These are phyloP conservation scores for Puccinellia tenuiflora DNA, from an alignment of 176 grass and related monocot genomes.

Conservation along the genomic window DNA sequence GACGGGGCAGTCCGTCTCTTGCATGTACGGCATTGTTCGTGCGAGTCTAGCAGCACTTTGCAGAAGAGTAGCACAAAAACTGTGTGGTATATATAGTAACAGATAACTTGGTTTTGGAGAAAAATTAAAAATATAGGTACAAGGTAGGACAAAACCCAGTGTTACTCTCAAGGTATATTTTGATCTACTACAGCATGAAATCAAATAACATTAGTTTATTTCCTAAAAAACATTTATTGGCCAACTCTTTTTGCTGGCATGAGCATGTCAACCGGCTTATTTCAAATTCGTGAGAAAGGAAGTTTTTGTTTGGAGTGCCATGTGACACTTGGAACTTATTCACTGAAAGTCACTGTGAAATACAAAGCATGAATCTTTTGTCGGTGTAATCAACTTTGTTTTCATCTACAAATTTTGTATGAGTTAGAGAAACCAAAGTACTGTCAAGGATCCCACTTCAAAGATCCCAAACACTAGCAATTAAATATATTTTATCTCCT, in stretches of 20 bases:
- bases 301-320: neutral
- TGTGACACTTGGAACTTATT: neutral
- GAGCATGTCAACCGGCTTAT: neutral
- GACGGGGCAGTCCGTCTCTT: neutral
- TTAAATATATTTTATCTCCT: neutral
- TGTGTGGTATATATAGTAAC: neutral
- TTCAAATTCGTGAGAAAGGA: neutral
- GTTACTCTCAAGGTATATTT: constrained; percentile 30
- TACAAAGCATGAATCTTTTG: constrained; percentile 16
- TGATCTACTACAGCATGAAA: neutral
- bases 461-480: constrained; percentile 7
- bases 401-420: constrained; percentile 8
- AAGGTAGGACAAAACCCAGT: neutral
- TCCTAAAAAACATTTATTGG: neutral
- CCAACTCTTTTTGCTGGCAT: neutral
- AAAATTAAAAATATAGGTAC: neutral
- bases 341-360: constrained; percentile 15
- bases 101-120: neutral
- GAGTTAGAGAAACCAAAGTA: neutral
- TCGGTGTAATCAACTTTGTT: constrained; percentile 9
- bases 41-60: neutral
- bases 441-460: constrained; percentile 35
- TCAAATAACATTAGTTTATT: neutral
- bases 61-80: constrained; percentile 10
- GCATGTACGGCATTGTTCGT: constrained; percentile 12